These are phyloP conservation scores for Umbelopsis sp. DNA, from an alignment of 192 early-diverging fungal genomes.

Conservation along the genomic window DNA sequence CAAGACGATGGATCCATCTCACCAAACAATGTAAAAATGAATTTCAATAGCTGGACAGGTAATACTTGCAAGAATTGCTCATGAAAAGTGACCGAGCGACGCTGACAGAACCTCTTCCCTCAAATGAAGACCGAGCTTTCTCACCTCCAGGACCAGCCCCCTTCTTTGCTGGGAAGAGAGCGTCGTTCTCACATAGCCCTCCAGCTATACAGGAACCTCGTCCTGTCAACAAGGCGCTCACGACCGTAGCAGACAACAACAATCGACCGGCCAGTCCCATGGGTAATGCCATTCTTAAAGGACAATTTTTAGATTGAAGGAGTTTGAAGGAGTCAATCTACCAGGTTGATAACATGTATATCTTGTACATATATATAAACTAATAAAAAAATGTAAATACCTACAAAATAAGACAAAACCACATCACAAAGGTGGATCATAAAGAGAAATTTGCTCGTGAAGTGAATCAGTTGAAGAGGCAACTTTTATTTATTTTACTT, in stretches of 20 bases:
- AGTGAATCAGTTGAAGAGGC: no score
- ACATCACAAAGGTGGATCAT: no score
- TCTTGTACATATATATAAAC: no score
- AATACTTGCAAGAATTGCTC: neutral
- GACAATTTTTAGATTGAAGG: conserved; percentile 2
- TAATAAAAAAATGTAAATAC: no score
- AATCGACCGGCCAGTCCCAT: conserved; percentile 10
- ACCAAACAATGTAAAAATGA: neutral
- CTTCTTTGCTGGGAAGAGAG: neutral
- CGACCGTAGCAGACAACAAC: neutral
- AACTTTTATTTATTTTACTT: conserved; percentile 1
- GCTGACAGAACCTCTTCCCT: neutral
- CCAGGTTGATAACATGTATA: no score
- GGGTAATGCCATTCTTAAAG: conserved; percentile 2
- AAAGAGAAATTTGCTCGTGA: no score
- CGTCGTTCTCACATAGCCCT: neutral
- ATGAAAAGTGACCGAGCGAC: no score
- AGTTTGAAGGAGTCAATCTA: neutral
- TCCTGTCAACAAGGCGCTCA: conserved; percentile 7
- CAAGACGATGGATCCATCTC: neutral
- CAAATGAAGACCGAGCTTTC: neutral
- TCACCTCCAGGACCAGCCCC: conserved; percentile 4
- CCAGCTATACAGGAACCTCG: neutral
- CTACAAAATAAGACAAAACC: no score
- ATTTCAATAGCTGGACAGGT: neutral